A percentile compares a stretch with the other conserved stretches of the same genome.
These are phyloP conservation scores for Sclerotinia glacialis DNA, from an alignment of 2,329 filamentous ascomycete species.

Conservation along the genomic window DNA sequence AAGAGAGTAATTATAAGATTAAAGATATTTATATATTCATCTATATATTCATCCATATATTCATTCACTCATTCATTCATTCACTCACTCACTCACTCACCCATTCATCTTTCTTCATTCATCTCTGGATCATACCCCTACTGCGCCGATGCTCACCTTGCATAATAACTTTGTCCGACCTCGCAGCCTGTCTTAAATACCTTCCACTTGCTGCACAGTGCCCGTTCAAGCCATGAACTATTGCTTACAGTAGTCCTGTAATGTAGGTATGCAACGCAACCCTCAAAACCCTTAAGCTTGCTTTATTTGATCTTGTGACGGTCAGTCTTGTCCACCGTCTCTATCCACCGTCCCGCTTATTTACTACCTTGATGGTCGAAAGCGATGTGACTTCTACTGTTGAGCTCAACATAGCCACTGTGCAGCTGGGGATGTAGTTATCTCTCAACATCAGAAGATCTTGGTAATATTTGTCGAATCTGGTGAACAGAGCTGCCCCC, in stretches of 20 bases:
- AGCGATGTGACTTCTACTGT: not conserved
- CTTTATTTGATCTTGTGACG: constrained; percentile 10
- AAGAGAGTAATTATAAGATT: too few relatives aligned
- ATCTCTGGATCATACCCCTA: not conserved
- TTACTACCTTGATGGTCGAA: not conserved
- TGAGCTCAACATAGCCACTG: not conserved
- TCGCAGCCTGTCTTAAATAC: not conserved
- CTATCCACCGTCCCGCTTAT: not conserved
- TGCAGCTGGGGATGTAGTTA: not conserved
- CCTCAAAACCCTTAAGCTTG: not conserved
- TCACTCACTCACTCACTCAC: too few relatives aligned
- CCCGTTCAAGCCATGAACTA: not conserved
- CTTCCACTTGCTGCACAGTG: constrained; percentile 3
- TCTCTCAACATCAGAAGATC: constrained; percentile 9
- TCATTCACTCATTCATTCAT: too few relatives aligned
- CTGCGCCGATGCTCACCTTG: not conserved
- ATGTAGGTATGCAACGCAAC: not conserved
- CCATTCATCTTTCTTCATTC: too few relatives aligned
- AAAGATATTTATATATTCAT: too few relatives aligned
- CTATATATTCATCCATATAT: too few relatives aligned
- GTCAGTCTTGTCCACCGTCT: not conserved
- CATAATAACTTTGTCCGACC: not conserved
- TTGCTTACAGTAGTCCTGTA: not conserved
- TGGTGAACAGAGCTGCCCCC: not conserved
- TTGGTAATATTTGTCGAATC: not conserved